Base-by-base conservation (phyloP, 768 basidiomycete genomes). In the Suillus clintonianus region DNA sequence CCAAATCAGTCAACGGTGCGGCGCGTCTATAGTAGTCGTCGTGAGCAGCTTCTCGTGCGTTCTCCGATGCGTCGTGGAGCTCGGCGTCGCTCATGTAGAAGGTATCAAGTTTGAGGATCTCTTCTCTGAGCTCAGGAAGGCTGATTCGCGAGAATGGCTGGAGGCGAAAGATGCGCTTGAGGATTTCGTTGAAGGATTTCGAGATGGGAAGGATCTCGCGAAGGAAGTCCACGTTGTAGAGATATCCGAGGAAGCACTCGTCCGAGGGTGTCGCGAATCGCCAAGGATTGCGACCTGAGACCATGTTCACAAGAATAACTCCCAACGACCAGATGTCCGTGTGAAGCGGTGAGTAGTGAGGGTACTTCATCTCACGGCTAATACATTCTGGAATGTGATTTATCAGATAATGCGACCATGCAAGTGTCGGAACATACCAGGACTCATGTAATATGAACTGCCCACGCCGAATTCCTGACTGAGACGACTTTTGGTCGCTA, bases 241-340 rank as follows among this genome's bases (percentile, higher is more conserved):
- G 74, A 78, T 82, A 95, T 15, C 85, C 83, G 10, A 79, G 71
- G 78, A 89, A 95, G 63, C 85, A 87, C 57, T 85, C 83, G 77
- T 95, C 92, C 34, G 76, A 82, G 64, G 80, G 80, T 67, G 81
- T 85, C 4, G 92, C 91, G 68, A 85, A 83, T 59, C 83, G 80
- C 94, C 94, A 95, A 13, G 91, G 91, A 67, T 88, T 89, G 59
- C 56, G 69, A 19, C 89, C 88, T 61, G 88, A 88, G 54, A 91
- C 86, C 78, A 97, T 85, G 75, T 94, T 95, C 67, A 90, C 82
- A 61, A 97, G 83, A 66, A 97, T 90, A 65, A 97, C 83, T 22
- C 89, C 90, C 27, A 91, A 74, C 9, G 90, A 82, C 90, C 90
- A 91, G 63, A 90, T 82, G 66, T 91, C 89, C 4, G 61, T 79